A percentile compares a stretch with the other conserved stretches of the same genome.
Evolutionary conservation across 495 filamentous ascomycete genomes (phyloP).

Genomic region (Lasiosphaeria hispida): DNA sequence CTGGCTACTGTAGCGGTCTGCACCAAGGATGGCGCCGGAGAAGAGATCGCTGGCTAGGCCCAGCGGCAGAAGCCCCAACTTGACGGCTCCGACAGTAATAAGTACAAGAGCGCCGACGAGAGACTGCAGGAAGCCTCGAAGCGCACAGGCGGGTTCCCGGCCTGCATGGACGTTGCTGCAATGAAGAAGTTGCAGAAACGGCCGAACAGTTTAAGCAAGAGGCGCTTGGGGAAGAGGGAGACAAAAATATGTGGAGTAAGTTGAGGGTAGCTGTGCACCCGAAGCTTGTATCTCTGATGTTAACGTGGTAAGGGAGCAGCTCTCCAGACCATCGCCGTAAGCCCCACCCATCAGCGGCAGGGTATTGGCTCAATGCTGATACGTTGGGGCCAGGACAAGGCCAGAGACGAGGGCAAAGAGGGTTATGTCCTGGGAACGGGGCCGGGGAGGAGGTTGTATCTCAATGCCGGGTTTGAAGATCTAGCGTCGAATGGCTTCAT

Average conservation of each 20-base stretch:
- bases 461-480: background rate
- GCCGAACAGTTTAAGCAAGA: background rate
- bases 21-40: background rate
- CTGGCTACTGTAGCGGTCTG: background rate
- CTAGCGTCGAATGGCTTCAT: background rate
- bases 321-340: background rate
- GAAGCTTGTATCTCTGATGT: background rate
- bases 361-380: background rate
- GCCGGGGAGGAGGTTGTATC: constrained; percentile 1
- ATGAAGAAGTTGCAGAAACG: background rate
- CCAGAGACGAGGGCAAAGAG: background rate
- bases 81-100: background rate
- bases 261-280: no score
- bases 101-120: background rate
- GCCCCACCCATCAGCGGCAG: background rate
- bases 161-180: background rate
- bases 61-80: no score
- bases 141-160: background rate
- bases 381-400: constrained; percentile 5
- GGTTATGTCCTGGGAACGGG: background rate
- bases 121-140: background rate
- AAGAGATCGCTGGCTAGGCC: background rate
- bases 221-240: background rate
- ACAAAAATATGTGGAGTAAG: background rate
- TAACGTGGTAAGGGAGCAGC: background rate